Evolutionary conservation across 73 alveolate species (phyloP), one percentile per base, ranked within the genome.

Genomic region (Tetrahymena malaccensis): DNA sequence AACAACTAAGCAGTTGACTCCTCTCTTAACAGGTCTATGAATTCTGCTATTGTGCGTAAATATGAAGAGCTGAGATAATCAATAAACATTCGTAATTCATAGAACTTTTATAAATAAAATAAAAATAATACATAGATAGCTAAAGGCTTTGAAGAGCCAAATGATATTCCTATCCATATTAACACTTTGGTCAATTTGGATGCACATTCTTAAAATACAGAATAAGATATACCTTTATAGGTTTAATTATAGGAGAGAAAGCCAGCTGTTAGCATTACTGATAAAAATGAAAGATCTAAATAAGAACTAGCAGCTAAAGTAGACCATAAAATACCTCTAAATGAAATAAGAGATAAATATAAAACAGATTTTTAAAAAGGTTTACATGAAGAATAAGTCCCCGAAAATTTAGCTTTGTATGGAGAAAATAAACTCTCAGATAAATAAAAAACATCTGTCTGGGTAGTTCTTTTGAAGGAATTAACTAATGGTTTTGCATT

Each of bases 361-460:
- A 97, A 96, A 57, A 96, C 97, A 44, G 40, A 93, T 16, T 25
- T 94, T 37, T 43, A 35, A 4, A 93, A 70, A 12, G 97, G 98
- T 22, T 89, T 96, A 37, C 34, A 94, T 7, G 95, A 94, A 33
- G 94, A 43, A 0, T 31, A 94, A 56, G 98, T 97, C 1, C 43
- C 16, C 1, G 94, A 95, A 44, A 95, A 97, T 84, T 94, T 97
- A 83, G 95, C 93, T 34, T 93, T 96, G 21, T 97, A 93, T 95
- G 99, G 99, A 9, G 98, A 97, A 22, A 98, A 98, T 96, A 93
- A 96, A 85, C 94, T 98, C 43, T 96, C 99, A 85, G 99, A 98
- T 94, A 98, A 98, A 95, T 94, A 96, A 94, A 95, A 96, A 94
- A 93, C 97, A 56, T 99, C 99, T 22, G 97, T 98, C 94, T 96